Conservation (phyloP, 176 grass and related monocot genomes). For the Pontederia crassipes region DNA sequence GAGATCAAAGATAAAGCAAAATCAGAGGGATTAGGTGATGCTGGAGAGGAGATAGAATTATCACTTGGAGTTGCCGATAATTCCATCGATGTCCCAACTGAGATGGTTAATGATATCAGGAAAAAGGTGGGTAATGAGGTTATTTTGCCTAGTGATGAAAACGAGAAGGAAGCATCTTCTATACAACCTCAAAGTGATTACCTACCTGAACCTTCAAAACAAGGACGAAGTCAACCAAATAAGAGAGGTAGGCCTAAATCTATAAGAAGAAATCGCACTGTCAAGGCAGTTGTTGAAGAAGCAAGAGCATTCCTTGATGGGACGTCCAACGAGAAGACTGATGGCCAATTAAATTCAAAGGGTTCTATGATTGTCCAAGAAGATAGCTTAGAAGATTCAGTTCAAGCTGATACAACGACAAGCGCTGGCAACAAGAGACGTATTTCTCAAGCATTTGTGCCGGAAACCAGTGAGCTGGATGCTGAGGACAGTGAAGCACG, state of each 20-base stretch:
- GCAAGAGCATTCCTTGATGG: slow-evolving; percentile 54
- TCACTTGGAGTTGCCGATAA: slow-evolving; percentile 85
- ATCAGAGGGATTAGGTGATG: slow-evolving; percentile 30
- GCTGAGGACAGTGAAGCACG: slow-evolving; percentile 55
- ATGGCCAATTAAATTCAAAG: slow-evolving; percentile 15
- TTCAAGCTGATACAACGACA: slow-evolving; percentile 7
- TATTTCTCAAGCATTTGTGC: slow-evolving; percentile 27
- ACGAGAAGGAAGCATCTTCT: slow-evolving; percentile 40
- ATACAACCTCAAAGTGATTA: slow-evolving; percentile 19
- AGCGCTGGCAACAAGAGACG: slow-evolving; percentile 49
- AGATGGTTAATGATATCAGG: slow-evolving; percentile 27
- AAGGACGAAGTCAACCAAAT: slow-evolving; percentile 18
- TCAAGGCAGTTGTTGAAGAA: slow-evolving; percentile 65
- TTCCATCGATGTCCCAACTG: slow-evolving; percentile 35
- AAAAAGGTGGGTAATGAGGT: slow-evolving; percentile 26
- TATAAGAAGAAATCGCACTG: slow-evolving; percentile 47
- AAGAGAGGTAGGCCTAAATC: slow-evolving; percentile 34
- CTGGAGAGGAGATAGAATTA: slow-evolving; percentile 40
- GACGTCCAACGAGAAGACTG: slow-evolving; percentile 37
- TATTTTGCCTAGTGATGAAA: slow-evolving; percentile 36
- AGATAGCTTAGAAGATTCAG: slow-evolving; percentile 25
- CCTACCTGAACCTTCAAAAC: slow-evolving; percentile 47
- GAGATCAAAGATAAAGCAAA: slow-evolving; percentile 34
- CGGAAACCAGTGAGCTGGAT: slow-evolving; percentile 42
- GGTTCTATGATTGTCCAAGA: slow-evolving; percentile 10